Percentiles rank a stretch among this genome's conserved stretches.
phyloP scores from a whole-genome alignment of 2,329 filamentous ascomycete genomes.

The Davidsoniella eucalypti region DNA sequence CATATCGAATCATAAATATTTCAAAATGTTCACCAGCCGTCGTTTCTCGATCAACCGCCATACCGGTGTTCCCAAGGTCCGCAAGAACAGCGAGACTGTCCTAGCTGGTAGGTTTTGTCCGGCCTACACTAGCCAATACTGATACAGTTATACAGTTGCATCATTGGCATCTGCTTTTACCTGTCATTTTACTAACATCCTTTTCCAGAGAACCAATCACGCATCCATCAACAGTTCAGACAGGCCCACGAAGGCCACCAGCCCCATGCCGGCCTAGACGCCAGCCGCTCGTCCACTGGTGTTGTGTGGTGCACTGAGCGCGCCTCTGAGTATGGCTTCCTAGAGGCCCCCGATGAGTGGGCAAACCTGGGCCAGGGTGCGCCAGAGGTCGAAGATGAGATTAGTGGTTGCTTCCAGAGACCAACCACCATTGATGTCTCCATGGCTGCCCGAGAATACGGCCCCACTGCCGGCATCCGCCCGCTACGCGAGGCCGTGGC shows the following conservation, averaged over 20 bases:
- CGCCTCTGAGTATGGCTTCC: conserved; percentile 75
- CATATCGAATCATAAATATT: conserved; percentile 1
- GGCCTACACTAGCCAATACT: too few species aligned
- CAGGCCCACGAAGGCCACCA: conserved; percentile 80
- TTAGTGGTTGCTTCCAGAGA: conserved; percentile 72
- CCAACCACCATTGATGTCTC: conserved; percentile 65
- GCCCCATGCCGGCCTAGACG: conserved; percentile 79
- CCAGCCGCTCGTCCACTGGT: conserved; percentile 74
- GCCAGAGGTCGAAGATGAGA: conserved; percentile 85
- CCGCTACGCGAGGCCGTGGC: conserved; percentile 78
- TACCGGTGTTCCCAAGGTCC: conserved; percentile 40
- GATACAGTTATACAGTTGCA: not conserved
- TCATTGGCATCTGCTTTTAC: not conserved
- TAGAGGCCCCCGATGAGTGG: conserved; percentile 68
- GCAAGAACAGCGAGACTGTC: conserved; percentile 13
- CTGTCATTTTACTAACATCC: not conserved
- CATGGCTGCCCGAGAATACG: conserved; percentile 71
- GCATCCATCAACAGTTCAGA: conserved; percentile 78
- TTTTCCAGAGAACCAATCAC: conserved; percentile 55
- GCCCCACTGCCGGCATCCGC: conserved; percentile 87
- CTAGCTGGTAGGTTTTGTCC: conserved; percentile 7
- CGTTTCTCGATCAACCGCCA: conserved; percentile 51
- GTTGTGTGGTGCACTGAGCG: conserved; percentile 88
- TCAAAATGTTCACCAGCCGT: conserved; percentile 36
- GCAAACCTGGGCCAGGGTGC: conserved; percentile 90